These are phyloP conservation scores for Fusarium mundagurra DNA, from an alignment of 2,329 filamentous ascomycete genomes.

Conservation along the genomic window DNA sequence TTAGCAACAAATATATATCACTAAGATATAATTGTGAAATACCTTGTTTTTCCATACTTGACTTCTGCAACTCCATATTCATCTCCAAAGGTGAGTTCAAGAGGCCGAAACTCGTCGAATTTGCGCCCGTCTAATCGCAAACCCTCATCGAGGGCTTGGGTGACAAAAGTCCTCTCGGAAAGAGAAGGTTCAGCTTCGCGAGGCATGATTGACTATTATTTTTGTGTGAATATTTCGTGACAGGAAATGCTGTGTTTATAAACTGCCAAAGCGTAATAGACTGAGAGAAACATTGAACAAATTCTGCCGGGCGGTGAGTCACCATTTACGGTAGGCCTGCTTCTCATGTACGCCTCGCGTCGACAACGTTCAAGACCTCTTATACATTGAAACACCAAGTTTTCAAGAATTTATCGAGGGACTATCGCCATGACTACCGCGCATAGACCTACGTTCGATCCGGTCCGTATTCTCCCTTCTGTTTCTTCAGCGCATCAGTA, in stretches of 20 bases:
- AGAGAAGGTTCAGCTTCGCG: constrained; percentile 90
- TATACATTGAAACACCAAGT: background rate
- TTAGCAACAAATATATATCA: constrained; percentile 12
- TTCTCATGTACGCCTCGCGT: constrained; percentile 9
- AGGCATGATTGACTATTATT: constrained; percentile 71
- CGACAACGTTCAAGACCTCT: background rate
- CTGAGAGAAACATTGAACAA: constrained; percentile 38
- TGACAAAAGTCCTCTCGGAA: constrained; percentile 87
- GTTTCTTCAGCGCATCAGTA: background rate
- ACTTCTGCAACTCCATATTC: constrained; percentile 93
- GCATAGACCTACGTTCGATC: constrained; percentile 94
- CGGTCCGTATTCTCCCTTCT: constrained; percentile 63
- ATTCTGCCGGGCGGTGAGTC: constrained; percentile 63
- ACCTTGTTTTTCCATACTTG: constrained; percentile 90
- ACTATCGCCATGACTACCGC: constrained; percentile 68
- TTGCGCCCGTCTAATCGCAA: constrained; percentile 85
- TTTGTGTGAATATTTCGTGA: constrained; percentile 15
- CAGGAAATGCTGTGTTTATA: background rate
- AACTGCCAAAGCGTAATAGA: constrained; percentile 11
- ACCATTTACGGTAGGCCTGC: constrained; percentile 9
- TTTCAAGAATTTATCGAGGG: background rate
- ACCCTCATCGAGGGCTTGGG: constrained; percentile 82
- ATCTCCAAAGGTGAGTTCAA: constrained; percentile 85
- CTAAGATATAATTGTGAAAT: constrained; percentile 28
- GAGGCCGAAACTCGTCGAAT: constrained; percentile 80